Base-by-base conservation (phyloP, 1,284 basidiomycete genomes). In the Fomes fomentarius region DNA sequence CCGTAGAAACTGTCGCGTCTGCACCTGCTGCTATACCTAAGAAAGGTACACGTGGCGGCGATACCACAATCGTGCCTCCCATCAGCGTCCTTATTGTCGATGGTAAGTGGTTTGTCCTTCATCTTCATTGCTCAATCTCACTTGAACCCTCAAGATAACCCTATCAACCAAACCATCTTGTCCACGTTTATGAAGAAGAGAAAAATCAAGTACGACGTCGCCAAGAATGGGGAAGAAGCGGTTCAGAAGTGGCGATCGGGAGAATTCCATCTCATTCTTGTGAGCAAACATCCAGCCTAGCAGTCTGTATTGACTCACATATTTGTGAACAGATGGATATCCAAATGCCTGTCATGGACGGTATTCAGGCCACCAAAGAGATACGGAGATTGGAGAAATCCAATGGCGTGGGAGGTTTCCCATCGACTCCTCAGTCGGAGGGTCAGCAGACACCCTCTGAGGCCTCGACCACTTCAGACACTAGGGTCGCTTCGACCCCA, bases 341-440 rank as follows among this genome's bases (percentile, higher is more conserved):
- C 57, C 96, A 98, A 76, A 93, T 99, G 81, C 97, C 97, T 6
- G 90, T 98, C 62, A 98, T 98, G 92, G 93, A 97, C 71, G 97
- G 97, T 24, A 98, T 99, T 46, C 86, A 93, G 68, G 97, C 97
- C 2, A 99, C 97, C 0, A 96, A 95, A 66, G 93, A 96, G 70
- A 99, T 99, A 54, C 83, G 97, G 44, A 83, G 87, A 58, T 74
- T 96, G 46, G 96, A 99, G 71, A 84, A 87, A 60, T 62, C 72
- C 38, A 81, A 78, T 65, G 89, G 89, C 53, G 77, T 85, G 33
- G 85, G 85, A 38, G 86, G 89, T 5, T 93, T 86, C 69, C 89
- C 87, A 7, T 77, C 82, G 4, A 85, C 87, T 0, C 82, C 84
- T 15, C 79, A 83, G 21, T 80, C 79, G 22, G 89, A 90, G 52